These are phyloP conservation scores for Kwoniella sp. DNA, from an alignment of 768 basidiomycete species.

Conservation along the genomic window DNA sequence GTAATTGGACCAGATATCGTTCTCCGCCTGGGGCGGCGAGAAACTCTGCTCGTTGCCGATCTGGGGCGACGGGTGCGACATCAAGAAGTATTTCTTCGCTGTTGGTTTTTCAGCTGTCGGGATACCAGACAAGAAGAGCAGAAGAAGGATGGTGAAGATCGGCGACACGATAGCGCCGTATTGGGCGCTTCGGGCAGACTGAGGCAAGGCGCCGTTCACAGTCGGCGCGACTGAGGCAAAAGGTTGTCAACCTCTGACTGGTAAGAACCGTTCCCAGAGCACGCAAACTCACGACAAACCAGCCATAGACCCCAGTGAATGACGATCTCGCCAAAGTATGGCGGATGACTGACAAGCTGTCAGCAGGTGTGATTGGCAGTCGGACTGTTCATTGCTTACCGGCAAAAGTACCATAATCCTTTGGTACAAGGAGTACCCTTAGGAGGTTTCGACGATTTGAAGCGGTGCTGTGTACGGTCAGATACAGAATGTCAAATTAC, in stretches of 20 bases:
- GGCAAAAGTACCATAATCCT: slow-evolving; percentile 47
- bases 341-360: slow-evolving; percentile 63
- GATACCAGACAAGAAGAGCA: slow-evolving; percentile 65
- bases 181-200: slow-evolving; percentile 57
- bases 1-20: slow-evolving; percentile 51
- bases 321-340: slow-evolving; percentile 67
- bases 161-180: slow-evolving; percentile 62
- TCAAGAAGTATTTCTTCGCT: slow-evolving; percentile 60
- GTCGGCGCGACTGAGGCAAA: slow-evolving; percentile 62
- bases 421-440: slow-evolving; percentile 55
- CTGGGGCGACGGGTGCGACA: slow-evolving; percentile 50
- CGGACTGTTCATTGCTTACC: slow-evolving; percentile 7
- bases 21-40: slow-evolving; percentile 5
- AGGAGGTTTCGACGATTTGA: slow-evolving; percentile 57
- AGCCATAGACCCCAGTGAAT: slow-evolving; percentile 36
- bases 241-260: too few relatives aligned
- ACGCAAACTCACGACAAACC: slow-evolving; percentile 26
- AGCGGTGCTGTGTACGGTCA: slow-evolving; percentile 51
- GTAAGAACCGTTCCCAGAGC: too few relatives aligned
- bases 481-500: background rate
- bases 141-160: slow-evolving; percentile 58
- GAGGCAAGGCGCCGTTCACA: slow-evolving; percentile 53
- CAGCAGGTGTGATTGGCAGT: slow-evolving; percentile 21
- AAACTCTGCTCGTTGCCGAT: background rate
- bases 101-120: slow-evolving; percentile 67